Conservation (phyloP, 2,329 filamentous ascomycete genomes). For the Diaporthe vaccinii region DNA sequence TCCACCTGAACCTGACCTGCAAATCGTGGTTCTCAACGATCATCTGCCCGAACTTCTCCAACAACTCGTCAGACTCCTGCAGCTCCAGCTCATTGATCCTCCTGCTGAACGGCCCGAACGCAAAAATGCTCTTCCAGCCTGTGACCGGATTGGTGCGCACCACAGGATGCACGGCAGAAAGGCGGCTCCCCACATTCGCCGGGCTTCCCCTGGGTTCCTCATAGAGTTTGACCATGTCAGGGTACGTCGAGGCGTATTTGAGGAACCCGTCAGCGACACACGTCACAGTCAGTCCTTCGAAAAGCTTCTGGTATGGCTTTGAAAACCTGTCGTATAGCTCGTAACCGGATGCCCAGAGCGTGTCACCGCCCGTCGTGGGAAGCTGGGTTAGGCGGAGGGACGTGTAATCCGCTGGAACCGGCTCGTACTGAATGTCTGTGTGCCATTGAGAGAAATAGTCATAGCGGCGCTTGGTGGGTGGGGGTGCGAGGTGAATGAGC, state of each 20-base stretch:
- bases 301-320: constrained; percentile 62
- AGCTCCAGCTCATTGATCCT: constrained; percentile 45
- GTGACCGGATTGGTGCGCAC: constrained; percentile 49
- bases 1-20: constrained; percentile 40
- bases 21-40: constrained; percentile 39
- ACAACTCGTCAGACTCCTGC: constrained; percentile 35
- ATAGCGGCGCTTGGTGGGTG: constrained; percentile 47
- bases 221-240: constrained; percentile 49
- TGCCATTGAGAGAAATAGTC: constrained; percentile 61
- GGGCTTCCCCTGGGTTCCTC: constrained; percentile 50
- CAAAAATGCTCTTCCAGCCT: constrained; percentile 48
- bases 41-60: constrained; percentile 33
- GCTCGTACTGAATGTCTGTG: constrained; percentile 73
- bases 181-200: constrained; percentile 34
- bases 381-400: constrained; percentile 68
- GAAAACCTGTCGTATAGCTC: constrained; percentile 71
- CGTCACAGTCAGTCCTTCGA: constrained; percentile 65
- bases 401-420: constrained; percentile 71
- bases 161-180: constrained; percentile 46
- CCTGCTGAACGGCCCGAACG: constrained; percentile 44
- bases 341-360: constrained; percentile 74
- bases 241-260: constrained; percentile 48
- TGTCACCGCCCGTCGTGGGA: constrained; percentile 70
- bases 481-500: constrained; percentile 41
- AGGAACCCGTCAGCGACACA: constrained; percentile 56